phyloP scores from a whole-genome alignment of 257 asterid species.

The Galeopsis tetrahit region DNA sequence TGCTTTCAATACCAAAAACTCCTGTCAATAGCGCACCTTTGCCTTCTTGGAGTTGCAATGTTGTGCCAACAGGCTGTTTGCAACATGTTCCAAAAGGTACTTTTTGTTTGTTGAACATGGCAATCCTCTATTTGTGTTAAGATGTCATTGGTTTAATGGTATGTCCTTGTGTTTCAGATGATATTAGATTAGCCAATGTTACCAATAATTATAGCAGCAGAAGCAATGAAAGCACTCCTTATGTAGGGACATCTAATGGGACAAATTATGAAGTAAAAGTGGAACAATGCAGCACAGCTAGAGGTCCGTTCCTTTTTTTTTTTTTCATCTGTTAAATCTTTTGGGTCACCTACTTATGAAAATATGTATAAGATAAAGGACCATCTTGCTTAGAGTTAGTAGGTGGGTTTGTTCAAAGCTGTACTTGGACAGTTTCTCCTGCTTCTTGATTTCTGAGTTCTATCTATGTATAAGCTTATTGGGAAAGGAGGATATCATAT shows the following conservation, averaged over 20 bases:
- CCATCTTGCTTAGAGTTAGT: neutral
- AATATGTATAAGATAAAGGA: neutral
- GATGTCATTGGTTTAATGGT: slow-evolving; percentile 6
- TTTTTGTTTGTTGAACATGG: slow-evolving; percentile 18
- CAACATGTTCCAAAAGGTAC: slow-evolving; percentile 54
- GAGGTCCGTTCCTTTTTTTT: slow-evolving; percentile 49
- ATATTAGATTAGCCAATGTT: slow-evolving; percentile 41
- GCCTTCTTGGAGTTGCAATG: slow-evolving; percentile 57
- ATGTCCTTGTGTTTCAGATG: slow-evolving; percentile 49
- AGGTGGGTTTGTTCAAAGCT: neutral
- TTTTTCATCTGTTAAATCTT: neutral
- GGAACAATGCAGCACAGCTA: slow-evolving; percentile 37
- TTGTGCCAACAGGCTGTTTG: slow-evolving; percentile 44
- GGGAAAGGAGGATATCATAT: neutral
- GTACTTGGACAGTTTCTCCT: neutral
- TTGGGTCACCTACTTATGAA: neutral
- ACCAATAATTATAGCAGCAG: slow-evolving; percentile 61
- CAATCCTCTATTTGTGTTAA: slow-evolving; percentile 7
- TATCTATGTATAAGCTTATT: neutral
- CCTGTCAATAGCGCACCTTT: slow-evolving; percentile 43
- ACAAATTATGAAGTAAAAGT: slow-evolving; percentile 41
- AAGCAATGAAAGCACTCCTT: slow-evolving; percentile 65
- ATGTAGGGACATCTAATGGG: slow-evolving; percentile 41
- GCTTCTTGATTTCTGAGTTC: neutral
- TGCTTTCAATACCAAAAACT: slow-evolving; percentile 47